Evolutionary conservation across 768 basidiomycete species (phyloP).

Genomic region (Steccherinum ochraceum): DNA sequence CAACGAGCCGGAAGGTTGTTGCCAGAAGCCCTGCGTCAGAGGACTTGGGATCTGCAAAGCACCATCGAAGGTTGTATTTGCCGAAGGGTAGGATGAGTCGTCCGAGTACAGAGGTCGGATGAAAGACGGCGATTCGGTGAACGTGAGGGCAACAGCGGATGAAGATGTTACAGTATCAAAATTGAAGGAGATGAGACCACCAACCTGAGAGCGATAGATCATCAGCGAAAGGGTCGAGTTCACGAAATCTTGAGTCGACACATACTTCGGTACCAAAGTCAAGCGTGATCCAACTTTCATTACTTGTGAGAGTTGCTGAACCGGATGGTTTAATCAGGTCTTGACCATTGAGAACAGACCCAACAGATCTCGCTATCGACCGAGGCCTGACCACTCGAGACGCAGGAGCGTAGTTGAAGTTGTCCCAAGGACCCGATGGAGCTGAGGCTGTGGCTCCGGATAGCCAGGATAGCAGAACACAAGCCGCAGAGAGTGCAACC

Average conservation of each 20-base stretch:
- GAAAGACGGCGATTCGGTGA: constrained; percentile 52
- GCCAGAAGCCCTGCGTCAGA: constrained; percentile 35
- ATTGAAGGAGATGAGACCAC: constrained; percentile 45
- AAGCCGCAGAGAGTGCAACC: too few relatives aligned
- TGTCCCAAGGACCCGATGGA: constrained; percentile 37
- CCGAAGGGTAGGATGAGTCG: constrained; percentile 30
- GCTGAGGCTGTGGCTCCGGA: constrained; percentile 15
- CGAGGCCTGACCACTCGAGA: constrained; percentile 26
- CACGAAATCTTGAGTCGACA: too few relatives aligned
- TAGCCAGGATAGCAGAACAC: background rate
- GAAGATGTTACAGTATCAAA: constrained; percentile 27
- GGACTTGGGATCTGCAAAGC: constrained; percentile 36
- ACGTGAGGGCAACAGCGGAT: constrained; percentile 42
- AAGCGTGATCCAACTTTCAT: constrained; percentile 42
- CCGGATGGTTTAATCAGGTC: background rate
- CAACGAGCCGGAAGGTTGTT: constrained; percentile 37
- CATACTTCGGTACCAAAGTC: constrained; percentile 52
- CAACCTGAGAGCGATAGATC: constrained; percentile 31
- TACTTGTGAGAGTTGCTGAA: constrained; percentile 30
- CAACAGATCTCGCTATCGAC: background rate
- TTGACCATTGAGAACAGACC: constrained; percentile 1
- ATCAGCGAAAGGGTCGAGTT: background rate
- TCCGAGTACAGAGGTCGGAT: constrained; percentile 47
- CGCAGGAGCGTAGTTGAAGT: constrained; percentile 34
- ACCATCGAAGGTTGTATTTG: constrained; percentile 39